Evolutionary conservation across 768 basidiomycete species (phyloP).

Genomic region (Trametes meyenii): DNA sequence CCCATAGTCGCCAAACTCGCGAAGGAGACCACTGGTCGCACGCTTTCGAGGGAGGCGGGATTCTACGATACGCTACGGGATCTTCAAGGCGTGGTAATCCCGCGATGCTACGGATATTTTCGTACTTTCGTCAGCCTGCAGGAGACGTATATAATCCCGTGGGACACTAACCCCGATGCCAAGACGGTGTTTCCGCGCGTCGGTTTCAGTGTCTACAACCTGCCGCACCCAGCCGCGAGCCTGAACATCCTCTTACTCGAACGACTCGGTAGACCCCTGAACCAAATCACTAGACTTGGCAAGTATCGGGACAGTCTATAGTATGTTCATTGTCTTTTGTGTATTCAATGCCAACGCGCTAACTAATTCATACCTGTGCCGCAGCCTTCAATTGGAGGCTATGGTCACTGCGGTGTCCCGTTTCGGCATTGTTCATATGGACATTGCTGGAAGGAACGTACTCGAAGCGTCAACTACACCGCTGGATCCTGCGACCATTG

Average conservation of each 20-base stretch:
- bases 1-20: not conserved
- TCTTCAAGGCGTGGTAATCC: not conserved
- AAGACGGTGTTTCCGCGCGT: no score
- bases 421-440: no score
- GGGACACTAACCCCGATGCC: not conserved
- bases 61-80: not conserved
- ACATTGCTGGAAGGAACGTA: no score
- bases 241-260: not conserved
- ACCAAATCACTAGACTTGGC: not conserved
- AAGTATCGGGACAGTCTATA: no score
- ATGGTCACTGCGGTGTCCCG: no score
- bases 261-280: not conserved
- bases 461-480: no score
- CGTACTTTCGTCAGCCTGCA: not conserved
- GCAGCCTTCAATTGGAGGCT: no score
- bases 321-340: no score
- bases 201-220: not conserved
- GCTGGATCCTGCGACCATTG: not conserved
- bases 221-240: not conserved
- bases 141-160: not conserved
- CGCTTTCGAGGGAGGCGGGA: not conserved
- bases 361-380: no score
- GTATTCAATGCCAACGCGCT: no score
- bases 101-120: slow-evolving; percentile 6
- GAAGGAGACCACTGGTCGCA: not conserved